A percentile compares a stretch with the other conserved stretches of the same genome.
Conservation (phyloP, 2,329 filamentous ascomycete genomes). For the Calonectria ilicicola region DNA sequence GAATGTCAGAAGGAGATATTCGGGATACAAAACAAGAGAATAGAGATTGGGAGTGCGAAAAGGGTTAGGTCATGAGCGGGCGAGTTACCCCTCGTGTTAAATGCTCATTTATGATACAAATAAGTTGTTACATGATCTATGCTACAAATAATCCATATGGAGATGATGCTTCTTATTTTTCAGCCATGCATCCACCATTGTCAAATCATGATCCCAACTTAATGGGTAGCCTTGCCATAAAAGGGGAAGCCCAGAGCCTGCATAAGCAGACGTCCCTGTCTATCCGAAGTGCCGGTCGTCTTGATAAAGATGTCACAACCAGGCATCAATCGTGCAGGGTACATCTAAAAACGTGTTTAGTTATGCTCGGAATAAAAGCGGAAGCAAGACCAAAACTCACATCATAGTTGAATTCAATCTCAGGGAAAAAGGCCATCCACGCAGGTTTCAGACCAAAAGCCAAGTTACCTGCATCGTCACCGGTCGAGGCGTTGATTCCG, state of each 20-base stretch:
- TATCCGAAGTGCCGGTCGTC: constrained; percentile 86
- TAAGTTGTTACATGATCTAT: constrained; percentile 50
- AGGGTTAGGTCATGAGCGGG: constrained; percentile 30
- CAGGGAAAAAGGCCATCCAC: constrained; percentile 86
- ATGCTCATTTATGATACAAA: constrained; percentile 48
- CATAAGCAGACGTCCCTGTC: constrained; percentile 81
- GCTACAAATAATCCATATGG: constrained; percentile 40
- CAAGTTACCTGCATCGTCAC: constrained; percentile 90
- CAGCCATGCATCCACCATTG: constrained; percentile 17
- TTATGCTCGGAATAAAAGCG: background rate
- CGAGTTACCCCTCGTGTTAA: constrained; percentile 30
- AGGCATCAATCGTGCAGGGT: constrained; percentile 79
- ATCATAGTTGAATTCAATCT: constrained; percentile 95
- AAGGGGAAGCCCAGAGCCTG: constrained; percentile 72
- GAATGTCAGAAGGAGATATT: background rate
- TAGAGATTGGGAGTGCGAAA: constrained; percentile 15
- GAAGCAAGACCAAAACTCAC: constrained; percentile 65
- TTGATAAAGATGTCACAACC: constrained; percentile 87
- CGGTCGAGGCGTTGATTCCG: constrained; percentile 73
- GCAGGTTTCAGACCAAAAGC: constrained; percentile 82
- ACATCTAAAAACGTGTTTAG: constrained; percentile 57
- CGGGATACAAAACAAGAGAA: constrained; percentile 4
- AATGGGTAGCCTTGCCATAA: constrained; percentile 74
- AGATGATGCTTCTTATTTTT: constrained; percentile 32
- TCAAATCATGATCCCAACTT: constrained; percentile 27